Evolutionary conservation across 306 rosid species (phyloP).

Genomic region (Begonia loranthoides): DNA sequence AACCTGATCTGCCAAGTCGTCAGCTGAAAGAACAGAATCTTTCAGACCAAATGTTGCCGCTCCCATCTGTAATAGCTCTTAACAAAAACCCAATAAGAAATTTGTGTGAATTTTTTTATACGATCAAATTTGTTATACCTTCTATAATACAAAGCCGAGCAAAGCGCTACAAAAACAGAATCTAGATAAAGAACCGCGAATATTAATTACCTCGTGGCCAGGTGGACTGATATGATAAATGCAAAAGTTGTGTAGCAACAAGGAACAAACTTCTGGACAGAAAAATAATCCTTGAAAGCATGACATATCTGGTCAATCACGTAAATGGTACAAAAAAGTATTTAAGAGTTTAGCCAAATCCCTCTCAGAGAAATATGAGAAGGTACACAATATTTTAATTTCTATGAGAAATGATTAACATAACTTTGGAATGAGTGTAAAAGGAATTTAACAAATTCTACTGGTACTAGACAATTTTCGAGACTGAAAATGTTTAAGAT

Average conservation of each 20-base stretch:
- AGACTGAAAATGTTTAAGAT: too few species aligned
- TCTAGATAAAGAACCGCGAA: conserved; percentile 6
- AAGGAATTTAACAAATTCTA: too few species aligned
- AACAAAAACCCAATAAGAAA: conserved; percentile 30
- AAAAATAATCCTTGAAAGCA: conserved; percentile 92
- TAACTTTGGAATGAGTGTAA: too few species aligned
- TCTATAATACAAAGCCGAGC: conserved; percentile 1
- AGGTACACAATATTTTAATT: background rate
- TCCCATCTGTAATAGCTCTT: conserved; percentile 84
- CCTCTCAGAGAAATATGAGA: background rate
- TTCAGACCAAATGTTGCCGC: conserved; percentile 56
- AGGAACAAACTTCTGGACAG: conserved; percentile 83
- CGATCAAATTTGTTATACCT: background rate
- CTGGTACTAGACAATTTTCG: too few species aligned
- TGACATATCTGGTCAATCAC: conserved; percentile 67
- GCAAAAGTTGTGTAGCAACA: conserved; percentile 94
- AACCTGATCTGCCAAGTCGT: conserved; percentile 93
- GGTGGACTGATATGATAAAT: conserved; percentile 95
- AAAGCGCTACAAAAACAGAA: conserved; percentile 10
- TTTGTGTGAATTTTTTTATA: background rate
- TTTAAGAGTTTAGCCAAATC: background rate
- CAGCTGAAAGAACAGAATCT: conserved; percentile 57
- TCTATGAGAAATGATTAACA: too few species aligned
- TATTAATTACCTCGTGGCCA: conserved; percentile 86
- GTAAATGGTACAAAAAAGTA: background rate